phyloP scores from a whole-genome alignment of 2,329 filamentous ascomycete genomes.

The Cadophora malorum region DNA sequence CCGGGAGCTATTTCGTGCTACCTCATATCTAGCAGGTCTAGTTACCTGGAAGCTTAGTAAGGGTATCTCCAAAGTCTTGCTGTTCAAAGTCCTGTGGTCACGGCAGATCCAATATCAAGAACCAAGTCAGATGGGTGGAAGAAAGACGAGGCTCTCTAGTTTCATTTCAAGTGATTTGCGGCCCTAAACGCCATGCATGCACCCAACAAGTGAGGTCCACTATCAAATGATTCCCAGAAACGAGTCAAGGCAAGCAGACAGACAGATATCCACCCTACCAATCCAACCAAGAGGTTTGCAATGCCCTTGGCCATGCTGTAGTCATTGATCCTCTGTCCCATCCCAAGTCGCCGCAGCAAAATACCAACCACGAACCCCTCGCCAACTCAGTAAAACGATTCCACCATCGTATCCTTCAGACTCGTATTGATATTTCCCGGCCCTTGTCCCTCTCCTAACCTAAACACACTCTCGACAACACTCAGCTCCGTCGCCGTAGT shows the following conservation, averaged over 20 bases:
- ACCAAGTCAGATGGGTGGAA: background rate
- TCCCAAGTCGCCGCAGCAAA: conserved; percentile 8
- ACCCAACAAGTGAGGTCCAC: conserved; percentile 12
- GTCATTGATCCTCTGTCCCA: background rate
- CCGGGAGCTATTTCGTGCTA: too few relatives aligned
- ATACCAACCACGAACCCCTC: conserved; percentile 18
- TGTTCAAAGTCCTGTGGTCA: background rate
- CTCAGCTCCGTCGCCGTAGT: conserved; percentile 97
- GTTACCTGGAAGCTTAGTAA: background rate
- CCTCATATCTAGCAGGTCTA: too few relatives aligned
- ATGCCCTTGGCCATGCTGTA: background rate
- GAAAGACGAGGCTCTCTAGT: conserved; percentile 1
- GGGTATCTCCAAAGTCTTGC: background rate
- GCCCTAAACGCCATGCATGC: conserved; percentile 20
- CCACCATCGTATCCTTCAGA: conserved; percentile 98
- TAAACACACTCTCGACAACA: conserved; percentile 95
- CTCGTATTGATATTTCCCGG: conserved; percentile 79
- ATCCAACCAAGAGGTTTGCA: background rate
- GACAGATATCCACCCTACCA: background rate
- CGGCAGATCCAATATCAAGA: background rate
- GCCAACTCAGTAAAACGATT: conserved; percentile 86
- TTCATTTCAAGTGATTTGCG: conserved; percentile 17
- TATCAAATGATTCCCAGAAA: conserved; percentile 9
- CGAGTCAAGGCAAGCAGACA: conserved; percentile 1
- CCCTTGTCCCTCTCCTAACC: conserved; percentile 84